These are phyloP conservation scores for Apiosordaria backusii DNA, from an alignment of 495 filamentous ascomycete species.

Conservation along the genomic window DNA sequence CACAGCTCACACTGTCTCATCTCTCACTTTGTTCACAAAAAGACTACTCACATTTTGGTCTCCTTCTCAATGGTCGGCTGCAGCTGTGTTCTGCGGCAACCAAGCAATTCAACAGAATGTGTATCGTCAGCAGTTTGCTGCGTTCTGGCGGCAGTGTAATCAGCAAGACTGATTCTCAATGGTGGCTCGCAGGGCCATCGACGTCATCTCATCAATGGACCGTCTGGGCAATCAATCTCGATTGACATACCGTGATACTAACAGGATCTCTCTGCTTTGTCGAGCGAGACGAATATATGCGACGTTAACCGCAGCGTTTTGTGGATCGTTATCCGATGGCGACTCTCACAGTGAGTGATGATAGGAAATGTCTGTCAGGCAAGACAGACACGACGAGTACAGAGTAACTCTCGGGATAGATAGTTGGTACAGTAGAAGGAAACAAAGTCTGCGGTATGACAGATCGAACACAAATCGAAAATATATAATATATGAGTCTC, in stretches of 20 bases:
- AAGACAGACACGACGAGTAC: not conserved
- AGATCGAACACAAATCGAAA: too few species aligned
- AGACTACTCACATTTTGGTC: not conserved
- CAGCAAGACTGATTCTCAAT: not conserved
- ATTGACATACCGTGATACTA: constrained; percentile 8
- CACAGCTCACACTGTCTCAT: not conserved
- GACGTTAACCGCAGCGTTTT: not conserved
- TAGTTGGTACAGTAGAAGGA: too few species aligned
- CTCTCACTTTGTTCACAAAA: not conserved
- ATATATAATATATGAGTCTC: too few species aligned
- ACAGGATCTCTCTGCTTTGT: too few species aligned
- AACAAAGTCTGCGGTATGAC: too few species aligned
- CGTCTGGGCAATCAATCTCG: not conserved
- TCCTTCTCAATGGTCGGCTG: not conserved
- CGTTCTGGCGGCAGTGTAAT: not conserved
- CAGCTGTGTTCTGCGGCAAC: too few species aligned
- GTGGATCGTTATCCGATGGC: not conserved
- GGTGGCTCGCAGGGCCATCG: not conserved
- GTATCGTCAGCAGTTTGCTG: not conserved
- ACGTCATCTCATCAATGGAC: constrained; percentile 7
- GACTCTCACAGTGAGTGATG: not conserved
- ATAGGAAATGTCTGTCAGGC: not conserved
- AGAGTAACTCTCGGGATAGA: too few species aligned
- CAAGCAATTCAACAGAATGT: not conserved
- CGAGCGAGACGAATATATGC: too few species aligned